phyloP scores from a whole-genome alignment of 495 filamentous ascomycete species.

The Hypoxylon fuscum region DNA sequence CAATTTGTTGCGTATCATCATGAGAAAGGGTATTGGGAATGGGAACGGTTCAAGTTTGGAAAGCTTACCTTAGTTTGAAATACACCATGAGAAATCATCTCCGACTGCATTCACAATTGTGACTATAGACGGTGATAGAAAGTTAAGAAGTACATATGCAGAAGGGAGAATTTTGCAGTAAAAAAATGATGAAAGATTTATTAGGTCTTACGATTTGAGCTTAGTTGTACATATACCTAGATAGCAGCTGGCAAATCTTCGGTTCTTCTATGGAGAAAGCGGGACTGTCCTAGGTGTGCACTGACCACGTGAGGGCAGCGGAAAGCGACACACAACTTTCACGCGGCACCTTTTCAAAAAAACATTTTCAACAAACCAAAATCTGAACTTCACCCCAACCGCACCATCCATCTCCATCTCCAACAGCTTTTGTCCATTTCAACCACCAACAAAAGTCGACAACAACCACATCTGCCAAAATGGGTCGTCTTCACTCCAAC shows the following conservation, averaged over 20 bases:
- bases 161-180: constrained; percentile 1
- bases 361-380: constrained; percentile 19
- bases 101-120: too few species aligned
- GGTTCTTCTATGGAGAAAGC: not conserved
- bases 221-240: too few species aligned
- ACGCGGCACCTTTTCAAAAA: constrained; percentile 20
- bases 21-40: constrained; percentile 32
- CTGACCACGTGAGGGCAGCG: constrained; percentile 8
- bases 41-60: not conserved
- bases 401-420: constrained; percentile 20
- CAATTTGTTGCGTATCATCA: constrained; percentile 60
- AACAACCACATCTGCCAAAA: constrained; percentile 64
- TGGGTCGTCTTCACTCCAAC: constrained; percentile 99
- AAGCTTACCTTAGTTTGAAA: constrained; percentile 21
- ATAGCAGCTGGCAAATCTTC: constrained; percentile 24
- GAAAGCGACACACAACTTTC: constrained; percentile 43
- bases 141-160: too few species aligned
- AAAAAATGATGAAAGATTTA: not conserved
- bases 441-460: constrained; percentile 44
- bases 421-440: constrained; percentile 37
- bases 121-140: too few species aligned
- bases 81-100: too few species aligned
- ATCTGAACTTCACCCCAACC: constrained; percentile 27
- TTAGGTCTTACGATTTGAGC: not conserved
- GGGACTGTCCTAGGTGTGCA: not conserved